Conservation (phyloP, 23 red algal genomes). For the Gracilaria gracilis region DNA sequence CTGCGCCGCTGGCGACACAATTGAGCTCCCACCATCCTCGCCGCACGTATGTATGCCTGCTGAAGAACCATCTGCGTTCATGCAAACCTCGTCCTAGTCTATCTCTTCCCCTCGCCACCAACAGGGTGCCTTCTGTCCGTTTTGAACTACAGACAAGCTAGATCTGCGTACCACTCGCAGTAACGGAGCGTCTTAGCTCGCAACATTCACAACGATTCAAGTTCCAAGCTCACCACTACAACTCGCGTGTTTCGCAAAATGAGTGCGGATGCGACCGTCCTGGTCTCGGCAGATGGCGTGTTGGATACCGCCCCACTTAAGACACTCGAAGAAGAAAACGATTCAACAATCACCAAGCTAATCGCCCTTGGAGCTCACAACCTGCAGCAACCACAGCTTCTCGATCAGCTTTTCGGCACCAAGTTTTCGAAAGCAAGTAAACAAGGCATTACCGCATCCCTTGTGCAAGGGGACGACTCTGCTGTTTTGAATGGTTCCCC, state of each 20-base stretch:
- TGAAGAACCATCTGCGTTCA: too few species aligned
- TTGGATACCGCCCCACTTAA: slow-evolving; percentile 6
- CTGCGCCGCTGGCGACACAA: too few species aligned
- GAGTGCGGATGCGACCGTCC: not conserved
- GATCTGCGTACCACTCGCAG: not conserved
- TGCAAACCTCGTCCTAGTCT: too few species aligned
- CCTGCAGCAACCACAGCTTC: slow-evolving; percentile 31
- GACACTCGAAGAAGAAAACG: not conserved
- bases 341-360: slow-evolving; percentile 13
- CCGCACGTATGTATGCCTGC: too few species aligned
- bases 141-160: too few species aligned
- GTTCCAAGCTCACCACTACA: not conserved
- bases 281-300: slow-evolving; percentile 23
- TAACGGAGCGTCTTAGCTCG: not conserved
- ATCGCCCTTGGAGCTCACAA: slow-evolving; percentile 37
- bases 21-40: too few species aligned
- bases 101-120: too few species aligned
- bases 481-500: slow-evolving; percentile 44
- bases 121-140: too few species aligned
- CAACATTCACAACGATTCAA: not conserved
- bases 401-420: slow-evolving; percentile 55
- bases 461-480: slow-evolving; percentile 62
- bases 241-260: not conserved
- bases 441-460: slow-evolving; percentile 4
- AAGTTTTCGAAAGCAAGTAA: slow-evolving; percentile 34